Base-by-base conservation (phyloP, 805 yeast species). In the Cyberlindnera subsufficiens region DNA sequence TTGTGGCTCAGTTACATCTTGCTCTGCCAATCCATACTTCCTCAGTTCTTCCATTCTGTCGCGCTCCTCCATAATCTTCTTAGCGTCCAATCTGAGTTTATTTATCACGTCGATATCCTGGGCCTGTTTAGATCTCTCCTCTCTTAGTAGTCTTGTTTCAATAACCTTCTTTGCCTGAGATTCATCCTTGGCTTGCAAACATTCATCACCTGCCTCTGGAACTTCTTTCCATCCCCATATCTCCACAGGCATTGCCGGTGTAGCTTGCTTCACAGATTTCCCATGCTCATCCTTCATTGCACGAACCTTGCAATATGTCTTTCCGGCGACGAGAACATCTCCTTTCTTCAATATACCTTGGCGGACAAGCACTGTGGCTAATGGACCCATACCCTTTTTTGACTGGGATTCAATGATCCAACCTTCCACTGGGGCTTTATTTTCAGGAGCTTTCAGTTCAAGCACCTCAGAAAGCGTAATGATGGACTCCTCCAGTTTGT, bases 171-270 rank as follows among this genome's bases (percentile, higher is more conserved):
- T 88, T 7, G 96, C 96, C 30, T 70, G 61, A 13, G 77, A 68
- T 59, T 90, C 97, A 54, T 65, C 77, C 47, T 76, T 75, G 11
- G 93, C 95, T 58, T 88, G 83, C 5, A 91, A 59, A 1, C 86
- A 79, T 49, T 77, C 77, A 49, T 88, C 96, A 9, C 99, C 99
- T 10, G 96, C 93, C 40, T 78, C 86, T 0, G 98, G 98, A 31
- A 90, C 65, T 30, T 80, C 90, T 58, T 85, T 89, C 99, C 99
- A 93, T 1, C 99, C 99, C 59, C 86, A 74, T 7, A 93, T 71
- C 55, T 88, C 95, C 1, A 87, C 95, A 0, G 98, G 96, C 8
- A 85, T 81, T 0, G 96, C 82, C 0, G 99, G 98, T 1, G 78
- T 77, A 0, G 96, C 97, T 27, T 61, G 45, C 45, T 78, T 76